These are phyloP conservation scores for Paecilomyces formosus DNA, from an alignment of 2,329 filamentous ascomycete genomes.

Conservation along the genomic window DNA sequence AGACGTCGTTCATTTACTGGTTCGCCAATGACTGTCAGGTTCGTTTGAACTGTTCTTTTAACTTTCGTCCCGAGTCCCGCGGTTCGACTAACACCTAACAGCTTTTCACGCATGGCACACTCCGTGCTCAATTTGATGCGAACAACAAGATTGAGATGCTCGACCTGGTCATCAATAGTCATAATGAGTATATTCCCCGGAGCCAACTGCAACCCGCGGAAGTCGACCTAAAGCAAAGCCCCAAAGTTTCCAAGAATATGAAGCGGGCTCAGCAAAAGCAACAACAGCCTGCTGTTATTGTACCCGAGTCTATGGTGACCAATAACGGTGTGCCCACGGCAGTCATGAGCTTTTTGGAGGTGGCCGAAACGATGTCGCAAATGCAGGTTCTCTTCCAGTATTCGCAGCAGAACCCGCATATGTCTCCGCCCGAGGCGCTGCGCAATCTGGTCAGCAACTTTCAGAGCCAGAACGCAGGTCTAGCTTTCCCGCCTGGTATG, in stretches of 20 bases:
- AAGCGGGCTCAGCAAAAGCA: constrained; percentile 43
- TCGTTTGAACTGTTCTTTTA: constrained; percentile 28
- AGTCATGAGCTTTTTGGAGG: constrained; percentile 57
- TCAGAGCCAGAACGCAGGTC: constrained; percentile 28
- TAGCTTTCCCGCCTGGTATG: constrained; percentile 20
- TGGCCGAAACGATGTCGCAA: constrained; percentile 57
- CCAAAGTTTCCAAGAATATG: constrained; percentile 51
- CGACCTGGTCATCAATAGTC: constrained; percentile 67
- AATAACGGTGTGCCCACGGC: constrained; percentile 49
- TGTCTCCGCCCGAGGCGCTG: constrained; percentile 50
- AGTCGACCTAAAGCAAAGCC: constrained; percentile 50
- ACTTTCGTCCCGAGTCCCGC: not conserved
- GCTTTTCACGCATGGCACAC: constrained; percentile 68
- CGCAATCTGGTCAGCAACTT: constrained; percentile 43
- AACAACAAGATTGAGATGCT: constrained; percentile 77
- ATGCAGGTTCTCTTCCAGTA: constrained; percentile 56
- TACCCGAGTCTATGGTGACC: constrained; percentile 37
- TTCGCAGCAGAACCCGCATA: constrained; percentile 45
- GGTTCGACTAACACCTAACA: constrained; percentile 26
- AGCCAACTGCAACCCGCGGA: constrained; percentile 45
- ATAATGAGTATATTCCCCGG: constrained; percentile 79
- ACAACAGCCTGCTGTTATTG: constrained; percentile 34
- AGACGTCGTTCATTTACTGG: constrained; percentile 80
- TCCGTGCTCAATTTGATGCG: constrained; percentile 72
- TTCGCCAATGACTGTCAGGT: constrained; percentile 79